These are phyloP conservation scores for Scutellaria minor DNA, from an alignment of 257 asterid genomes.

Conservation along the genomic window DNA sequence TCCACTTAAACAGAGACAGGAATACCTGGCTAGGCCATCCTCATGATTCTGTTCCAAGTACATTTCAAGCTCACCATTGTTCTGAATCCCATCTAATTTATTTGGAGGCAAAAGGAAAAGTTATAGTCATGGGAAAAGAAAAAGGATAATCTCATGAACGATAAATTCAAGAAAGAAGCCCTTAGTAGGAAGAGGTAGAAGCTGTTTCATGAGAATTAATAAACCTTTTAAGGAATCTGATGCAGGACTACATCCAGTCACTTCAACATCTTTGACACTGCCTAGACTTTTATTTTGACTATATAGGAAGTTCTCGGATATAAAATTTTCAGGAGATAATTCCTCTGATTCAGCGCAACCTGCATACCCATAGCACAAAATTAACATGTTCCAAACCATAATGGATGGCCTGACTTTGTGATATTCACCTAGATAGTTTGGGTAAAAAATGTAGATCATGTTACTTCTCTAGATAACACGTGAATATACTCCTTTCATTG, in stretches of 20 bases:
- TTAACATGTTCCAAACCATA: slow-evolving; percentile 32
- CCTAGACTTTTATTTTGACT: slow-evolving; percentile 42
- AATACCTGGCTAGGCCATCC: slow-evolving; percentile 74
- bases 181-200: slow-evolving; percentile 26
- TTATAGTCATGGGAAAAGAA: slow-evolving; percentile 24
- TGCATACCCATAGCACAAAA: slow-evolving; percentile 43
- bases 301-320: slow-evolving; percentile 37
- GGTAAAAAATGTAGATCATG: slow-evolving; percentile 13
- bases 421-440: slow-evolving; percentile 28
- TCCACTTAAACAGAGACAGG: slow-evolving; percentile 35
- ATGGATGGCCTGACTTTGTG: slow-evolving; percentile 26
- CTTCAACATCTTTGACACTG: slow-evolving; percentile 45
- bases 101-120: slow-evolving; percentile 31
- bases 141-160: neutral
- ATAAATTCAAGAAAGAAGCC: slow-evolving; percentile 32
- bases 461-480: slow-evolving; percentile 4
- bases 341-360: slow-evolving; percentile 49
- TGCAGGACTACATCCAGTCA: slow-evolving; percentile 45
- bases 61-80: slow-evolving; percentile 44
- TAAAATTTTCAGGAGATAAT: slow-evolving; percentile 44
- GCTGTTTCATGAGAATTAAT: slow-evolving; percentile 30
- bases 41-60: slow-evolving; percentile 55
- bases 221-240: slow-evolving; percentile 58
- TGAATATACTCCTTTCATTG: slow-evolving; percentile 11
- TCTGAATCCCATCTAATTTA: slow-evolving; percentile 55